Evolutionary conservation across 768 basidiomycete species (phyloP), one percentile per base, ranked within the genome.

Genomic region (Pleurotus citrinopileatus): DNA sequence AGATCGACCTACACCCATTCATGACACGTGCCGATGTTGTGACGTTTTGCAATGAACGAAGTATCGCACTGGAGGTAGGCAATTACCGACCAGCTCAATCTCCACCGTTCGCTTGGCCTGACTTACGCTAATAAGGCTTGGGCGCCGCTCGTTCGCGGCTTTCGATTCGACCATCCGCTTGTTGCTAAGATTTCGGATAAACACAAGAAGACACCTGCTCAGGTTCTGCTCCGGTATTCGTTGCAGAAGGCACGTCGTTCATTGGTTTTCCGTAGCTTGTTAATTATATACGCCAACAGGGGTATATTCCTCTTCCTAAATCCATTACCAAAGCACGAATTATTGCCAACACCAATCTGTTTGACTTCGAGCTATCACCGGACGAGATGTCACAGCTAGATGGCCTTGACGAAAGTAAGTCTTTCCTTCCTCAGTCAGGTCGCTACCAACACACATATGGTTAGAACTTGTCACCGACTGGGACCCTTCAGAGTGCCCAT

Each of bases 211-310:
- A 63, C 72, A 42, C 71, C 78, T n/a, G 75, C 83, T 61, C 79
- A 81, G 59, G 70, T 91, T 44, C 70, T 89, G 34, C 70, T 91
- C 25, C 75, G 89, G n/a, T 91, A 83, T 65, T 85, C 83, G 9
- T 67, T 94, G n/a, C 88, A 94, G 66, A 86, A 88, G 74, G 89
- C 83, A 57, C 29, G 65, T 32, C 32, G 23, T 44, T 26, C 36
- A 12, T 22, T 19, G 28, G 3, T 44, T 6, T 3, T 19, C 43
- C 32, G 25, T 9, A 38, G 42, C 8, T 34, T 34, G 32, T 34
- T 22, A 23, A 32, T 47, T 25, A 19, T 42, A 22, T 42, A 9
- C 27, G 43, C 17, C 12, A 36, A 43, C 44, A 82, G 77, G 75
- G 82, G 23, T 88, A 74, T 60, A 70, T 87, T 26, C 82, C 84